Conservation (phyloP, 148 eudicot genomes). For the Camellia sinensis region DNA sequence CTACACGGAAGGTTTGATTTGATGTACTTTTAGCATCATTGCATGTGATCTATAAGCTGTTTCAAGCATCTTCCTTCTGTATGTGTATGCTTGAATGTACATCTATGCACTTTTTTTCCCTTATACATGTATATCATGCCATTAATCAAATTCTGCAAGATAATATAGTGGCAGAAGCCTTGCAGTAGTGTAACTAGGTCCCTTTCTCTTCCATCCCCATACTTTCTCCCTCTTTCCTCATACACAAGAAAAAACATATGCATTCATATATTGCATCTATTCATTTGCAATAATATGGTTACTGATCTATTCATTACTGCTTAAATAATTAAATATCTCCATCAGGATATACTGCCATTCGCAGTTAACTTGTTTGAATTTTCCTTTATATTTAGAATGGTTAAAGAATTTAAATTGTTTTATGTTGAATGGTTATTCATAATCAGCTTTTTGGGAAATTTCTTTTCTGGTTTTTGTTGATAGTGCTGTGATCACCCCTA, state of each 20-base stretch:
- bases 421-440: background rate
- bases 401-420: background rate
- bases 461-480: conserved; percentile 21
- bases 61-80: background rate
- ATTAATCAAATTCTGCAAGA: background rate
- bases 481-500: conserved; percentile 95
- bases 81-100: background rate
- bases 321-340: background rate
- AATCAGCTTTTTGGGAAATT: conserved; percentile 8
- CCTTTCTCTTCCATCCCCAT: background rate
- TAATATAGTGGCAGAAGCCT: background rate
- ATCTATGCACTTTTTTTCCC: background rate
- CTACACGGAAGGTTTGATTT: conserved; percentile 53
- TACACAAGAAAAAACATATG: background rate
- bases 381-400: background rate
- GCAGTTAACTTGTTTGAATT: background rate
- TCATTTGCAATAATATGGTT: background rate
- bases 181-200: background rate
- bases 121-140: background rate
- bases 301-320: background rate
- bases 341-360: background rate
- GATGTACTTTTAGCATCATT: background rate
- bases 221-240: background rate
- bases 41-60: conserved; percentile 11
- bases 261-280: background rate